Conservation (phyloP, 1,284 basidiomycete species). For the Cutaneotrichosporon sp. region DNA sequence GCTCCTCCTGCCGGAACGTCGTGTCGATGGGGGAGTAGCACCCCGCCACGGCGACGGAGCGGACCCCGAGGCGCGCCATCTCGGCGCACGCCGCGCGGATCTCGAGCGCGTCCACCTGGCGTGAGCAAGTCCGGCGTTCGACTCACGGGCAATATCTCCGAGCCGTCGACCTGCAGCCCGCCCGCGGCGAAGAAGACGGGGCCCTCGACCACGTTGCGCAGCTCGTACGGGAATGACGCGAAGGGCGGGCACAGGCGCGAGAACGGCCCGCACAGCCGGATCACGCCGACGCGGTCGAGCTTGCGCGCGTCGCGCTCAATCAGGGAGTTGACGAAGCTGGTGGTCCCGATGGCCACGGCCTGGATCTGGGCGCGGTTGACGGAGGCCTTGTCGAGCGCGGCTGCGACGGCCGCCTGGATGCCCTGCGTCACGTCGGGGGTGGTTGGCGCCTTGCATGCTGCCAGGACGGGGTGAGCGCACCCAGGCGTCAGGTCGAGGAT, state of each 20-base stretch:
- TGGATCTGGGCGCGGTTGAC: slow-evolving; percentile 22
- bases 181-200: slow-evolving; percentile 36
- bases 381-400: slow-evolving; percentile 7
- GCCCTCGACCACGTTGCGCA: slow-evolving; percentile 36
- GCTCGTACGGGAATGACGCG: slow-evolving; percentile 36
- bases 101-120: too few species aligned
- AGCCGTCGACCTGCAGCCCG: slow-evolving; percentile 44
- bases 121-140: too few species aligned
- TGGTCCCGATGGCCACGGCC: slow-evolving; percentile 41
- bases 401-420: slow-evolving; percentile 47
- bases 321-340: slow-evolving; percentile 43
- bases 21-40: slow-evolving; percentile 45
- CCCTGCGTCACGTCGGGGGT: slow-evolving; percentile 60
- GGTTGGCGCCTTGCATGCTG: slow-evolving; percentile 60
- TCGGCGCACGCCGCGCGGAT: slow-evolving; percentile 28
- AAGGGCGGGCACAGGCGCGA: slow-evolving; percentile 35
- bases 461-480: slow-evolving; percentile 51
- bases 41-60: slow-evolving; percentile 37
- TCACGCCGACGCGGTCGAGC: slow-evolving; percentile 39
- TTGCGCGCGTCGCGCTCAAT: slow-evolving; percentile 29
- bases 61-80: slow-evolving; percentile 35
- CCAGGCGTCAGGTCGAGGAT: slow-evolving; percentile 57
- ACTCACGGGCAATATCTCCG: slow-evolving; percentile 24
- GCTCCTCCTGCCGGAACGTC: slow-evolving; percentile 39
- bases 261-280: slow-evolving; percentile 40